Evolutionary conservation across 345 rosid species (phyloP), one percentile per base, ranked within the genome.

Genomic region (Acer saccharum): DNA sequence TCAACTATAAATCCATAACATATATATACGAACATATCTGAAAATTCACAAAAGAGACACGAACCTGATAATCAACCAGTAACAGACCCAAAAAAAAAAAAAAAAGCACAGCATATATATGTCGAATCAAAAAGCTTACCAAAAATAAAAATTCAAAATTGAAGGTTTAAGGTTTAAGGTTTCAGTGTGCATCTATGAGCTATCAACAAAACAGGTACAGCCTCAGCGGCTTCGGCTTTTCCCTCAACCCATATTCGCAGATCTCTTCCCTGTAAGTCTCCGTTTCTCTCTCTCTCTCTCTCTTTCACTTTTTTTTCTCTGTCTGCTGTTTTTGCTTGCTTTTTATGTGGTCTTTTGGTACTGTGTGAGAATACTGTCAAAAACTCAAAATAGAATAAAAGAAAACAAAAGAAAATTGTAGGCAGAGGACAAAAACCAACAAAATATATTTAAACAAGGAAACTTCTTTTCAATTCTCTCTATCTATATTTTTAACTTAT

Each of bases 191-290:
- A 35, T 4, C 39, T 0, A 35, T 35, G 39, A 35, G 75, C 76
- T 46, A 60, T 10, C 17, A 39, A 2, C 44, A 67, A 75, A 58
- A 58, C 23, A 58, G 25, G 25, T 7, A 68, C 72, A 66, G 52
- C 60, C 7, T 27, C 16, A 64, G 80, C 71, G 55, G 80, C 81
- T 41, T 76, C 62, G 14, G 18, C 58, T 57, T 65, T 17, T 62
- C 29, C 63, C 75, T 67, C 86, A 87, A 48, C 86, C 90, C 90
- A 84, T 83, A 78, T 29, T 60, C 23, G 68, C 57, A 80, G 89
- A 84, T 77, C 87, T 76, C 72, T 60, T 57, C 17, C 17, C 10
- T 63, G 68, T n/a, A 18, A 48, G 61, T 71, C 75, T 35, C 65
- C 39, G 18, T 58, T 8, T 78, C 10, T 52, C 39, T 57, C 64